Conservation (phyloP, 2,329 filamentous ascomycete species). For the Tolypocladium inflatum region DNA sequence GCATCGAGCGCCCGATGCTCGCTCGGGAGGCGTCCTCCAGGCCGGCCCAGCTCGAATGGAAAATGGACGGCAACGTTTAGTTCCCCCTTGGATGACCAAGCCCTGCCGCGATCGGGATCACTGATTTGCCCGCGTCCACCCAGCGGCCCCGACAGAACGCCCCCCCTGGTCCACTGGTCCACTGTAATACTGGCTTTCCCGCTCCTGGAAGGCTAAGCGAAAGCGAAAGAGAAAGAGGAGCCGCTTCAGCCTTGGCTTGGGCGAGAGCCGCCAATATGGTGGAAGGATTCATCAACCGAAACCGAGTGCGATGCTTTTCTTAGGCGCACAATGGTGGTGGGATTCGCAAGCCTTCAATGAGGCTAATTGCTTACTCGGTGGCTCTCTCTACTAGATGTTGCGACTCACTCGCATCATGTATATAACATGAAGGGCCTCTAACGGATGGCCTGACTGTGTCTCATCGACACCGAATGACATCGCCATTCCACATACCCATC, state of each 20-base stretch:
- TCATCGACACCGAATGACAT: too few relatives aligned
- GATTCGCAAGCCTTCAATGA: neutral
- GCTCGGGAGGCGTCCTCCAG: neutral
- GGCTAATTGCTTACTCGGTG: neutral
- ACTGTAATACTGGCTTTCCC: neutral
- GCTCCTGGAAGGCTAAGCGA: neutral
- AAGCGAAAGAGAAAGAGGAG: neutral
- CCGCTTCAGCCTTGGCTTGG: neutral
- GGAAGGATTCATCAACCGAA: neutral
- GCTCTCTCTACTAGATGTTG: neutral
- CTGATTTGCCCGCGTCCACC: neutral
- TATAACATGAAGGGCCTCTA: neutral
- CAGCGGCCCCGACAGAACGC: neutral
- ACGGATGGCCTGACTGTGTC: neutral
- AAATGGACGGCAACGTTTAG: too few relatives aligned
- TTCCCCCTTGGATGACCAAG: neutral
- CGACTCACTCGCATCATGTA: neutral
- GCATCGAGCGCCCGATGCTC: too few relatives aligned
- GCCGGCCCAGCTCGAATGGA: neutral
- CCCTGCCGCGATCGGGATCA: neutral
- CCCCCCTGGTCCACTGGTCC: neutral
- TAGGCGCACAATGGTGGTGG: neutral
- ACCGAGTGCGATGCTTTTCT: neutral
- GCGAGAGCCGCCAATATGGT: neutral
- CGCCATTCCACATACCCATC: neutral